Base-by-base conservation (phyloP, 2,329 filamentous ascomycete species). In the Chaetoscypha palmicola region DNA sequence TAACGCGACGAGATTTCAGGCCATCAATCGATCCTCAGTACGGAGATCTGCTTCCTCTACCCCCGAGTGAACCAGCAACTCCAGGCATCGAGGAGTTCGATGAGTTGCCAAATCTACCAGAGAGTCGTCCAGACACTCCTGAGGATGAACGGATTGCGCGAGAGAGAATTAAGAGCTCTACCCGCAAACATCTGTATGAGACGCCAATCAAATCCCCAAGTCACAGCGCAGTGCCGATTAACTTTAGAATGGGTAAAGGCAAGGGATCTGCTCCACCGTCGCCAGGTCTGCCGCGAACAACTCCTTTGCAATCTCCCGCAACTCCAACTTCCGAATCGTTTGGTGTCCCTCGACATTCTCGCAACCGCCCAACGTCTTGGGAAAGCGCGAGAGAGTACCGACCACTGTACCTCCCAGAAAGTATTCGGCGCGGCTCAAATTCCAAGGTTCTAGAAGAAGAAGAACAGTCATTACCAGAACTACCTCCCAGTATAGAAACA, bases 371-470 rank as follows among this genome's bases (percentile, higher is more conserved):
- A 10, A 77, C 68, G 10, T 81, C 76, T 0, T 81, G 77, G 77
- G 77, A 80, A 34, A 76, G 66, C 51, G 73, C 72, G 14, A 76
- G 76, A 43, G 87, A 92, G 59, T 82, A 90, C 57, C 81, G 85
- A 53, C 90, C 90, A 0, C 68, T 96, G 7, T 91, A 86, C 64
- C 79, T 95, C 17, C 77, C 94, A 5, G 86, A 94, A 62, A 64
- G 58, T 14, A 61, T 62, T 11, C 51, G 53, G 35, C 50, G 55
- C 26, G 49, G 45, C 8, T 58, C 52, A 16, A 44, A 42, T 36
- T 14, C 24, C 21, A n/a, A 34, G 11, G 41, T 46, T 11, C 47
- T 49, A 16, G 31, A 47, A 12, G 61, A 67, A 30, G 49, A 51
- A 11, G 64, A 68, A 20, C 68, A 69, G 17, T 21, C 26, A 39